Evolutionary conservation across 225 moss, liverwort and hornwort species (phyloP).

Genomic region (Straminergon stramineum): DNA sequence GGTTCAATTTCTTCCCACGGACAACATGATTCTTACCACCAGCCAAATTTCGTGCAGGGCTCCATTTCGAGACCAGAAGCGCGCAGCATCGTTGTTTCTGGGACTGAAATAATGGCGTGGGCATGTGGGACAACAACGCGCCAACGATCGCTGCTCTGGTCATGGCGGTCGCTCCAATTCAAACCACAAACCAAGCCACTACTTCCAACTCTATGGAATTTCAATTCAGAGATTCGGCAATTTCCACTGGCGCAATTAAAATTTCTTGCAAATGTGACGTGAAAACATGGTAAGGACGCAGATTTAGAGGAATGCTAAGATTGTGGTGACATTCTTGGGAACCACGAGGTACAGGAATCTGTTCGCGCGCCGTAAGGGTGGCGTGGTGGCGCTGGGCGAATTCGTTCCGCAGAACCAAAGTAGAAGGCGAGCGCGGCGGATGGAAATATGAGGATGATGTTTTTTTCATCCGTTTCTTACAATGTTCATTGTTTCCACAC

Average conservation of each 20-base stretch:
- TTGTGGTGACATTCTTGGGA: background rate
- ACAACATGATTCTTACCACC: background rate
- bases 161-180: constrained; percentile 7
- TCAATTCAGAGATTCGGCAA: background rate
- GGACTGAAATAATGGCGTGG: constrained; percentile 16
- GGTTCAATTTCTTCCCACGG: background rate
- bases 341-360: background rate
- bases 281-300: background rate
- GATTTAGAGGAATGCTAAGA: background rate
- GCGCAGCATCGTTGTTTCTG: background rate
- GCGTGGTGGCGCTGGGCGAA: background rate
- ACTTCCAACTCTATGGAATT: background rate
- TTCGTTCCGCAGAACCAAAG: background rate
- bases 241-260: background rate
- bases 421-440: too few species aligned
- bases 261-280: background rate
- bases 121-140: constrained; percentile 26
- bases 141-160: constrained; percentile 33
- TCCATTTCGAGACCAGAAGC: background rate
- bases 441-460: background rate
- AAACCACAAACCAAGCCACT: background rate
- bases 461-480: background rate
- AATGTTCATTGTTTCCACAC: background rate
- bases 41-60: background rate
- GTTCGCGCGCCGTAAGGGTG: background rate